Percentiles rank a stretch among this genome's conserved stretches.
phyloP scores from a whole-genome alignment of 148 eudicot genomes.

The Pouteria glomerata region DNA sequence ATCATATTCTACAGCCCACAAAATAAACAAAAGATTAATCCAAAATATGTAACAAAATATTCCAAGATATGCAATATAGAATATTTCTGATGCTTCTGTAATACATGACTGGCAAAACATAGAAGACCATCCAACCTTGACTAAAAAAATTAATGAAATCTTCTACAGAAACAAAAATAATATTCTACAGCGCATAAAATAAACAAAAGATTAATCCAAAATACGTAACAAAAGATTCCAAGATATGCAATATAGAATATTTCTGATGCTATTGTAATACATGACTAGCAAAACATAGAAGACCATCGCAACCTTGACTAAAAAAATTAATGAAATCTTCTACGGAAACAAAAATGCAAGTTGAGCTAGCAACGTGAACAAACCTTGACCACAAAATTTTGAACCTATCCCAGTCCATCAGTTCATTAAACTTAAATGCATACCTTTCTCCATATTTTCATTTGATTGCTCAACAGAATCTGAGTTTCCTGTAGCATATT shows the following conservation, averaged over 20 bases:
- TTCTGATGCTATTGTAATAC: not conserved
- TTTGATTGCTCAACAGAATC: constrained; percentile 27
- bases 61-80: not conserved
- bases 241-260: not conserved
- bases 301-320: not conserved
- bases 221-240: too few species aligned
- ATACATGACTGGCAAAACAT: not conserved
- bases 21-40: too few species aligned
- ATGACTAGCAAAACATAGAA: not conserved
- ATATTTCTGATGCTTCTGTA: not conserved
- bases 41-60: too few species aligned
- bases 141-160: not conserved
- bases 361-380: not conserved
- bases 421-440: constrained; percentile 2
- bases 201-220: too few species aligned
- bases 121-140: not conserved
- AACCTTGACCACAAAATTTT: not conserved
- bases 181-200: too few species aligned
- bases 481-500: constrained; percentile 27
- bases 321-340: not conserved
- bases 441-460: constrained; percentile 45
- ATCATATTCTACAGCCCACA: too few species aligned
- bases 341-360: not conserved
- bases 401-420: not conserved
- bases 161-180: not conserved